Evolutionary conservation across 2,329 filamentous ascomycete species (phyloP).

Genomic region (Cryphonectria parasitica): DNA sequence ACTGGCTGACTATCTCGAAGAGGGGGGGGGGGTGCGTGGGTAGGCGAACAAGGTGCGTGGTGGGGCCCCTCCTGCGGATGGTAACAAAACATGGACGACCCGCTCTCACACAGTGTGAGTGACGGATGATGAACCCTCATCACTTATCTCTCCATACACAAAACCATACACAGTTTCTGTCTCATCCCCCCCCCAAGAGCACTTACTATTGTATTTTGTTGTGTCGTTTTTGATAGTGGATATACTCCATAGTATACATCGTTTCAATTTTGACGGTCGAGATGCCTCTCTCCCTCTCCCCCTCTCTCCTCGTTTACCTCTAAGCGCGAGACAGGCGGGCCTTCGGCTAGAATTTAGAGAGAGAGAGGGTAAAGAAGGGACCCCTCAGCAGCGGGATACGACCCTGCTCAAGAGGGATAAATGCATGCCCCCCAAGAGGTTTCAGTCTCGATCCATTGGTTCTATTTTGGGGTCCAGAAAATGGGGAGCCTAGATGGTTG

Average conservation of each 20-base stretch:
- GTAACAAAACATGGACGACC: not conserved
- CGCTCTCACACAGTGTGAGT: not conserved
- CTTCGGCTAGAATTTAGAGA: not conserved
- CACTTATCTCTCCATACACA: not conserved
- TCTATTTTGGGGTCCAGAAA: slow-evolving; percentile 1
- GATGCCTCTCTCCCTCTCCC: not conserved
- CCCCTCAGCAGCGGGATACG: not conserved
- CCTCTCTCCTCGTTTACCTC: no score
- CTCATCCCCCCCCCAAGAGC: no score
- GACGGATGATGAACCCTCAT: not conserved
- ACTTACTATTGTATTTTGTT: no score
- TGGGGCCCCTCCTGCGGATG: not conserved
- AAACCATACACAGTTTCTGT: not conserved
- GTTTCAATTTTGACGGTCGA: not conserved
- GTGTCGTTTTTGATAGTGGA: not conserved
- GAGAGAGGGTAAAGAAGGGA: not conserved
- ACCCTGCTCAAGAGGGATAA: not conserved
- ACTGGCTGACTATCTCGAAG: not conserved
- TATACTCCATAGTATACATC: not conserved
- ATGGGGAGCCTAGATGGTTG: not conserved
- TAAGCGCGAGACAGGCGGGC: not conserved
- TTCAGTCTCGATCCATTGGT: slow-evolving; percentile 7
- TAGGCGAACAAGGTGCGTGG: not conserved
- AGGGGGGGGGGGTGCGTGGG: not conserved
- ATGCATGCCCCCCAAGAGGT: not conserved